phyloP scores from a whole-genome alignment of 345 rosid species.

The Dovyalis caffra region DNA sequence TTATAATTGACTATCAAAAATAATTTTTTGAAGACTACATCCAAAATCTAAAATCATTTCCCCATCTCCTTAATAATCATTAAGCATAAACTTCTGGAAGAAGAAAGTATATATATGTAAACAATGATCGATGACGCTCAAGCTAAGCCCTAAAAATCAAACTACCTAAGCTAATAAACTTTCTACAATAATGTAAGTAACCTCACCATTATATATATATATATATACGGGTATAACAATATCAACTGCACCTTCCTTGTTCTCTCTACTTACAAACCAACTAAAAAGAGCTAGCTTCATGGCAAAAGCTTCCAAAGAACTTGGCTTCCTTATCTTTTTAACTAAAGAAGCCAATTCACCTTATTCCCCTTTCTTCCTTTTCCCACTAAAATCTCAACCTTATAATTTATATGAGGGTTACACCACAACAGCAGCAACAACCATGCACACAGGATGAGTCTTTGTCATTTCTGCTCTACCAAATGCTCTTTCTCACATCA shows the following conservation, averaged over 20 bases:
- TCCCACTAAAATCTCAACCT: conserved; percentile 3
- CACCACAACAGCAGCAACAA: conserved; percentile 23
- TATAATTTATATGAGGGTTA: conserved; percentile 25
- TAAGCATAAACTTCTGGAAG: not conserved
- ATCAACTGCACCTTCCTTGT: not conserved
- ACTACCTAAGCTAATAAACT: not conserved
- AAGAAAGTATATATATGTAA: not conserved
- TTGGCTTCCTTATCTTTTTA: not conserved
- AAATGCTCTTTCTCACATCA: not conserved
- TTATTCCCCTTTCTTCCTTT: conserved; percentile 9
- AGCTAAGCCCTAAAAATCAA: not conserved
- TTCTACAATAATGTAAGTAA: not conserved
- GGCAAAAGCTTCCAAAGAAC: not conserved
- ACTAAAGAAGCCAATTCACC: conserved; percentile 6
- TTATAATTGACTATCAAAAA: too few species aligned
- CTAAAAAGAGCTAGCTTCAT: not conserved
- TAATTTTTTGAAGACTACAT: too few species aligned
- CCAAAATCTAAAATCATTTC: too few species aligned
- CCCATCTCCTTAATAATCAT: not conserved
- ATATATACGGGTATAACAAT: not conserved
- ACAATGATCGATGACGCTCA: not conserved
- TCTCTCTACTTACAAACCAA: not conserved
- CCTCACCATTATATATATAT: not conserved
- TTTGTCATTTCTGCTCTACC: conserved; percentile 26
- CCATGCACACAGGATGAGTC: conserved; percentile 15